Evolutionary conservation across 108 stramenopile species (phyloP).

Genomic region (Cyclostephanos tholiformis): DNA sequence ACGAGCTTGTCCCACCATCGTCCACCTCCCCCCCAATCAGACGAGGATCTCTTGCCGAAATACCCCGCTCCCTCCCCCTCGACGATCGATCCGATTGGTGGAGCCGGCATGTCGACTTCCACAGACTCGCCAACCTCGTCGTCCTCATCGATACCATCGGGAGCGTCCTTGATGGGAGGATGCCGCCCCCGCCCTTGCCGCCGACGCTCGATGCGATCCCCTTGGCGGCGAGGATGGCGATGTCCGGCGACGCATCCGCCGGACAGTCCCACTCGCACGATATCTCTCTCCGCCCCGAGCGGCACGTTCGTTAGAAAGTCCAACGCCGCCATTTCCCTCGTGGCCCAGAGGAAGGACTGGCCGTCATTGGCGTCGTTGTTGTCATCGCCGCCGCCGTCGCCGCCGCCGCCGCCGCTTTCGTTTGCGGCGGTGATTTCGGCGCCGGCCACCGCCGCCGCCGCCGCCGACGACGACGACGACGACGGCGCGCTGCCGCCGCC

Average conservation of each 20-base stretch:
- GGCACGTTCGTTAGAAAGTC: conserved; percentile 83
- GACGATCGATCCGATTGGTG: no score
- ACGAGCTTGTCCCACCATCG: conserved; percentile 85
- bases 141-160: conserved; percentile 8
- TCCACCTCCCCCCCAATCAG: conserved; percentile 25
- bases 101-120: neutral
- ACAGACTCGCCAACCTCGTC: neutral
- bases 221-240: conserved; percentile 16
- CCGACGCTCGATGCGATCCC: neutral
- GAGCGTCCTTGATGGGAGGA: neutral
- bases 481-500: neutral
- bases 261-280: conserved; percentile 61
- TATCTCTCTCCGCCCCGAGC: conserved; percentile 61
- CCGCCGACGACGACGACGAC: neutral
- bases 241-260: conserved; percentile 34
- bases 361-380: neutral
- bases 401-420: neutral
- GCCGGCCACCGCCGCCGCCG: neutral
- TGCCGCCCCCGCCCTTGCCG: conserved; percentile 12
- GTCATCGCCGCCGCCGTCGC: neutral
- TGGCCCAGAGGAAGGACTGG: conserved; percentile 56
- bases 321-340: conserved; percentile 87
- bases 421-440: no score
- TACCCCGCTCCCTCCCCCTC: no score
- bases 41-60: no score